Evolutionary conservation across 2,329 filamentous ascomycete species (phyloP).

Genomic region (Hypoxylon sp.): DNA sequence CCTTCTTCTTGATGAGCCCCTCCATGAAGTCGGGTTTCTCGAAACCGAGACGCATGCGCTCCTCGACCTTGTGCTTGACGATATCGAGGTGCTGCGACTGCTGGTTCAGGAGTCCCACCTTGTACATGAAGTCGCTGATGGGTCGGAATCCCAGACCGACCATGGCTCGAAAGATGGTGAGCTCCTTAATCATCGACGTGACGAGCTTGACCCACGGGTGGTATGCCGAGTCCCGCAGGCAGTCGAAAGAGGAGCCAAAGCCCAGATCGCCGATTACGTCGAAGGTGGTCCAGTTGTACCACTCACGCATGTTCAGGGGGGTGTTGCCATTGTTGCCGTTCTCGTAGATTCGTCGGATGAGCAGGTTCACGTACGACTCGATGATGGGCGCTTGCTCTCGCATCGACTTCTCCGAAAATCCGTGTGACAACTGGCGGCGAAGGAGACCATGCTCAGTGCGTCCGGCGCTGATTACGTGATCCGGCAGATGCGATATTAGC

Average conservation of each 20-base stretch:
- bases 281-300: slow-evolving; percentile 53
- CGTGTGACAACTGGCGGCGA: slow-evolving; percentile 50
- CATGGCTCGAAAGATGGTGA: slow-evolving; percentile 32
- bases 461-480: slow-evolving; percentile 46
- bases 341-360: slow-evolving; percentile 46
- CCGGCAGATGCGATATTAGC: no score
- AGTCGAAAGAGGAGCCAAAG: slow-evolving; percentile 55
- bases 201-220: slow-evolving; percentile 49
- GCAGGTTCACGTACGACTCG: slow-evolving; percentile 48
- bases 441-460: slow-evolving; percentile 48
- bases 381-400: slow-evolving; percentile 54
- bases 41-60: slow-evolving; percentile 42
- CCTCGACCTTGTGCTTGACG: slow-evolving; percentile 38
- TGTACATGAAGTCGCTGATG: slow-evolving; percentile 24
- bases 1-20: slow-evolving; percentile 44
- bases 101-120: slow-evolving; percentile 17
- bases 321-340: slow-evolving; percentile 31
- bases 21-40: slow-evolving; percentile 48
- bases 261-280: slow-evolving; percentile 57
- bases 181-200: slow-evolving; percentile 40
- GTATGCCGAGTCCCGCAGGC: slow-evolving; percentile 47
- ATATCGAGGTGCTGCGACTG: slow-evolving; percentile 38
- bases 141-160: slow-evolving; percentile 32
- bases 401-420: slow-evolving; percentile 52
- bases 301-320: slow-evolving; percentile 48